phyloP scores from a whole-genome alignment of 1,139 yeast species.

The Hansenula sp. region DNA sequence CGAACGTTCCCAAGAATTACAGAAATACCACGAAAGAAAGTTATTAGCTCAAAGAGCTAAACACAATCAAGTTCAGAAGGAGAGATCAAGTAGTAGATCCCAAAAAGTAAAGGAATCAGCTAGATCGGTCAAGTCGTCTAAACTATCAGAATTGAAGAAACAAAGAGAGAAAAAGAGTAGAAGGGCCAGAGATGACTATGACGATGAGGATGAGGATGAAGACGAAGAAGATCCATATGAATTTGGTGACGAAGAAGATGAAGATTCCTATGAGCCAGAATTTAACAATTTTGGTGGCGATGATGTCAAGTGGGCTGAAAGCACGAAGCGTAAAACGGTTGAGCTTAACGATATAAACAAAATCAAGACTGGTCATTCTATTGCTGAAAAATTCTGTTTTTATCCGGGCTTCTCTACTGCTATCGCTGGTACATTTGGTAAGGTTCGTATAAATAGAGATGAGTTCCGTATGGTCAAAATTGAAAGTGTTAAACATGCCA shows the following conservation, averaged over 20 bases:
- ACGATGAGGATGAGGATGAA: slow-evolving; percentile 35
- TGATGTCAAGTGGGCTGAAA: slow-evolving; percentile 38
- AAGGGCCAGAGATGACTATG: slow-evolving; percentile 31
- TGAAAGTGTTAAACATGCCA: slow-evolving; percentile 56
- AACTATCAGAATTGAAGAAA: slow-evolving; percentile 77
- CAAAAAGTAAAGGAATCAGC: slow-evolving; percentile 30
- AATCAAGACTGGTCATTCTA: slow-evolving; percentile 71
- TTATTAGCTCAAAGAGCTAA: slow-evolving; percentile 78
- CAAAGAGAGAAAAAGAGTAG: slow-evolving; percentile 69
- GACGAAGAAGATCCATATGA: slow-evolving; percentile 27
- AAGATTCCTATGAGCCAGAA: slow-evolving; percentile 33
- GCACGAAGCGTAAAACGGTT: slow-evolving; percentile 35
- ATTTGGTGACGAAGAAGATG: slow-evolving; percentile 36
- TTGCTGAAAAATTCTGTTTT: slow-evolving; percentile 70
- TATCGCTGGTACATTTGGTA: slow-evolving; percentile 71
- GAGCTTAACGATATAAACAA: slow-evolving; percentile 59
- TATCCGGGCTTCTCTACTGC: slow-evolving; percentile 74
- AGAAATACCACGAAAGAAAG: slow-evolving; percentile 75
- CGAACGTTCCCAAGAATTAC: slow-evolving; percentile 91
- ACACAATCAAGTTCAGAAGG: slow-evolving; percentile 45
- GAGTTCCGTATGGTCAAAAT: slow-evolving; percentile 83
- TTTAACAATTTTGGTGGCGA: slow-evolving; percentile 10
- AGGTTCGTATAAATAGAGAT: slow-evolving; percentile 69
- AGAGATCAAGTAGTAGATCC: slow-evolving; percentile 24
- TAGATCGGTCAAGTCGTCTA: slow-evolving; percentile 42